Base-by-base conservation (phyloP, 768 basidiomycete species). In the Termitomyces sp. region DNA sequence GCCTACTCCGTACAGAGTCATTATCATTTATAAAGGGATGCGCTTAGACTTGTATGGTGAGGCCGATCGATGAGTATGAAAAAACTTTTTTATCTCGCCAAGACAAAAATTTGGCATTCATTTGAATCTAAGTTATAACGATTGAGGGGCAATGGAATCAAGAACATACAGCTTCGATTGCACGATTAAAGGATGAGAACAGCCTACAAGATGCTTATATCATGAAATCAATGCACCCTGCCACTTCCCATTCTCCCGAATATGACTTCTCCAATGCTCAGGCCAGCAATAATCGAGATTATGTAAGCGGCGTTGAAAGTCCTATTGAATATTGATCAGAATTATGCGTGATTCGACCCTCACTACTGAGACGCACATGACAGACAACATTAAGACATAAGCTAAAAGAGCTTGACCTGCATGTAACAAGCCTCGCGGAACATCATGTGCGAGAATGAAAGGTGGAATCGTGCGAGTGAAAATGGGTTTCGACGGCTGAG, bases 231-330 rank as follows among this genome's bases (percentile, higher is more conserved):
- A 49, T 65, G 60, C 20, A 30, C 36, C 22, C 63, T 52, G 41
- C 66, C 62, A 60, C 52, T 57, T 18, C 72, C 77, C 40, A 84
- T 71, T 56, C 87, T 76, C 9, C 87, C 87, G 63, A 91, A 89
- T 33, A 86, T 55, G 18, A 84, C 69, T 72, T 95, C 93, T 11
- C 92, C 94, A 18, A 88, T 68, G 9, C 84, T 87, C 32, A 88
- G 71, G 1, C 92, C 92, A 2, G 83, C 55, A 14, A 93, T 67
- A 59, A 94, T 82, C 11, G 86, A 77, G 35, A 94, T 80, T 56
- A 94, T 77, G 66, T 83, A 95, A 28, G 82, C 86, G 5, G 80
- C 86, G 62, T 93, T 85, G 72, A 89, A 94, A 6, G 89, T 89
- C 94, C 92, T 95, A 66, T 26, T 26, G n/a, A 7, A 32, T 1